A percentile compares a stretch with the other conserved stretches of the same genome.
phyloP scores from a whole-genome alignment of 257 asterid species.

The Fraxinus excelsior region DNA sequence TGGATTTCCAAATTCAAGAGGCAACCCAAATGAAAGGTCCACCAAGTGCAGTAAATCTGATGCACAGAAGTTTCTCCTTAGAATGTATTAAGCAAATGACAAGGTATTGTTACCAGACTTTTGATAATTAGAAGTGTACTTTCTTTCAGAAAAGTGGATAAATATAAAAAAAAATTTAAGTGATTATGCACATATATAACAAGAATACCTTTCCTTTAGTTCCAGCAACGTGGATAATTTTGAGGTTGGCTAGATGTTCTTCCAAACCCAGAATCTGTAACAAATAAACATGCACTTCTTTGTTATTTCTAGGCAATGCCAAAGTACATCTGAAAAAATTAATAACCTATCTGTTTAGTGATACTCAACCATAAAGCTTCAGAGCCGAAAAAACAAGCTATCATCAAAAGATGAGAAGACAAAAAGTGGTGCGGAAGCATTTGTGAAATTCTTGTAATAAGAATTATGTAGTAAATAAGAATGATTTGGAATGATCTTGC shows the following conservation, averaged over 20 bases:
- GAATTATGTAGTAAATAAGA: no score
- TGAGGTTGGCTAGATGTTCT: conserved; percentile 55
- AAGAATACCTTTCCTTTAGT: conserved; percentile 86
- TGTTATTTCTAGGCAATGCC: conserved; percentile 5
- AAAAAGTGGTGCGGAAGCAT: background rate
- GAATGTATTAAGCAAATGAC: background rate
- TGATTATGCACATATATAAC: background rate
- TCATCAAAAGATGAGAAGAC: background rate
- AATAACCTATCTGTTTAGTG: background rate
- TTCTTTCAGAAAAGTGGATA: background rate
- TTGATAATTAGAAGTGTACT: background rate
- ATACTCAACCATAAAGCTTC: conserved; percentile 16
- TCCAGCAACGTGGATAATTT: conserved; percentile 86
- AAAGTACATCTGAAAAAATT: background rate
- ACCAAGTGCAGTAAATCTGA: background rate
- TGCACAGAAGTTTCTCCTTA: background rate
- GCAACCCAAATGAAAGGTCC: background rate
- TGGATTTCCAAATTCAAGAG: background rate
- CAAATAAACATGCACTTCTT: conserved; percentile 26
- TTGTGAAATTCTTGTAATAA: no score
- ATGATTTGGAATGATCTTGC: no score
- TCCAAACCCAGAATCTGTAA: conserved; percentile 80
- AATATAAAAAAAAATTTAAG: background rate
- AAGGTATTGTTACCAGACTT: background rate
- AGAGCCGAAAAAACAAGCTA: background rate